Percentiles rank a stretch among this genome's conserved stretches.
phyloP scores from a whole-genome alignment of 352 stramenopile species.

The Phytophthora sp. region DNA sequence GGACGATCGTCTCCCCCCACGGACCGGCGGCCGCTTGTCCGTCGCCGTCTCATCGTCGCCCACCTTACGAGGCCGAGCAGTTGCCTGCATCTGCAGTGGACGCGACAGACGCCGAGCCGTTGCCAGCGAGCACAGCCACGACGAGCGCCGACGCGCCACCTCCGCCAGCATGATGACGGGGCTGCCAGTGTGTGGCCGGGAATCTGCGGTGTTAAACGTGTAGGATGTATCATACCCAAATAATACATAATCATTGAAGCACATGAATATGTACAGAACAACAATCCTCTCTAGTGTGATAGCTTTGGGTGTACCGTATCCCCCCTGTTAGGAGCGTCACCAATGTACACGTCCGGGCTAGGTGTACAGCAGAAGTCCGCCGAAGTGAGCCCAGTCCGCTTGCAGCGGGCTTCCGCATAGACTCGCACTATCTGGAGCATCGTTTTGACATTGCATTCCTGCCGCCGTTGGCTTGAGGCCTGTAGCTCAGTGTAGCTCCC shows the following conservation, averaged over 20 bases:
- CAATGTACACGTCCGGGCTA: too few species aligned
- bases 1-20: background rate
- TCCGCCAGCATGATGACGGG: conserved; percentile 36
- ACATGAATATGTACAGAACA: too few species aligned
- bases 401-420: too few species aligned
- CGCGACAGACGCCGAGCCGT: conserved; percentile 26
- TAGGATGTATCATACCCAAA: conserved; percentile 5
- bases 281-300: too few species aligned
- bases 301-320: too few species aligned
- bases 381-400: too few species aligned
- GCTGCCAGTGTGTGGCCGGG: conserved; percentile 28
- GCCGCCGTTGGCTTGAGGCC: too few species aligned
- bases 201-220: conserved; percentile 22
- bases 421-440: too few species aligned
- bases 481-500: too few species aligned
- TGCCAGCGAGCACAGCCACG: conserved; percentile 30
- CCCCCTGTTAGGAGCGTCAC: too few species aligned
- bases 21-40: background rate
- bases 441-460: too few species aligned
- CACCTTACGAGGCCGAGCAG: background rate
- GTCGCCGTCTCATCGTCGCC: background rate
- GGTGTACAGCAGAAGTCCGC: too few species aligned
- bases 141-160: conserved; percentile 33
- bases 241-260: background rate
- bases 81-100: conserved; percentile 28